These are phyloP conservation scores for Conoideocrella luteorostrata DNA, from an alignment of 2,329 filamentous ascomycete genomes.

Conservation along the genomic window DNA sequence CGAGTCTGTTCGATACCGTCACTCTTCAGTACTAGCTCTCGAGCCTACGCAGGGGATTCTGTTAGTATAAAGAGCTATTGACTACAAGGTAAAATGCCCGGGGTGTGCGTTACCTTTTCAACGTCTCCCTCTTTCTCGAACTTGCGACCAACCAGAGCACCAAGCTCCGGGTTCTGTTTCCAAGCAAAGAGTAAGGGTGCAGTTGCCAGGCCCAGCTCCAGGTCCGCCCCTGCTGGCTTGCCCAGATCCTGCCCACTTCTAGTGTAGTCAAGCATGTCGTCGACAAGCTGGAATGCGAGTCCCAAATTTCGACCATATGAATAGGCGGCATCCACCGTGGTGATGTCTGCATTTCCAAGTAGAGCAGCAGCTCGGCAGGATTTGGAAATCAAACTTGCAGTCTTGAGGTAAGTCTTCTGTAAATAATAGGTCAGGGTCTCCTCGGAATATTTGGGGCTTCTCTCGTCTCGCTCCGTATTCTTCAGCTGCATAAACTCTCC, in stretches of 20 bases:
- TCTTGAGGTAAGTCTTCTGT: slow-evolving; percentile 98
- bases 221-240: slow-evolving; percentile 89
- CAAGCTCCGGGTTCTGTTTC: slow-evolving; percentile 80
- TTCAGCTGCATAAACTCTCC: slow-evolving; percentile 99
- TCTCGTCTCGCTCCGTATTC: slow-evolving; percentile 87
- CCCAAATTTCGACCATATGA: slow-evolving; percentile 89
- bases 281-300: slow-evolving; percentile 92
- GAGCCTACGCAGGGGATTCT: slow-evolving; percentile 55
- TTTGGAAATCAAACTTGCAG: slow-evolving; percentile 91
- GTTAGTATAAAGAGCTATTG: background rate
- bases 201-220: slow-evolving; percentile 89
- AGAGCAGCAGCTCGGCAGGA: slow-evolving; percentile 86
- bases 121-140: slow-evolving; percentile 82
- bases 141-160: slow-evolving; percentile 83
- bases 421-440: slow-evolving; percentile 89
- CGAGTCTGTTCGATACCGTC: slow-evolving; percentile 89
- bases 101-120: slow-evolving; percentile 56
- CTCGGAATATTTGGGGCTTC: slow-evolving; percentile 77
- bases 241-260: slow-evolving; percentile 77
- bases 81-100: background rate
- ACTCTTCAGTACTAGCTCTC: slow-evolving; percentile 74
- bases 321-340: slow-evolving; percentile 87
- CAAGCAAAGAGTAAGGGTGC: slow-evolving; percentile 93
- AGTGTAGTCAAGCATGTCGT: slow-evolving; percentile 97
- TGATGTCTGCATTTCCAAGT: slow-evolving; percentile 67